Conservation (phyloP, 345 rosid species). For the Dipteronia sinensis region DNA sequence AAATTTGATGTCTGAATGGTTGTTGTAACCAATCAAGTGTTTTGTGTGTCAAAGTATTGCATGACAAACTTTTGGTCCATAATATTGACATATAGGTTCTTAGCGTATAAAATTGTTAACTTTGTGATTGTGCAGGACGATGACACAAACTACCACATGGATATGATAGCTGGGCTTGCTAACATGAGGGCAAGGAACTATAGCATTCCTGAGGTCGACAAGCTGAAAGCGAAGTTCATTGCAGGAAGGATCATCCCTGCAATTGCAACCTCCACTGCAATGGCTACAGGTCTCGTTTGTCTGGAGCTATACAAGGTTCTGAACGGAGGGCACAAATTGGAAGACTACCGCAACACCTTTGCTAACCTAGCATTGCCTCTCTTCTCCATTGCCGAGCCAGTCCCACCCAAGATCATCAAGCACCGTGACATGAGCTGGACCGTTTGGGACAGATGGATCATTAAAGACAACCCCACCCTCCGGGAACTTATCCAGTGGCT, state of each 20-base stretch:
- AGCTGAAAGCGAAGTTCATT: conserved; percentile 95
- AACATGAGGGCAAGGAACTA: conserved; percentile 99
- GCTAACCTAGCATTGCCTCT: conserved; percentile 95
- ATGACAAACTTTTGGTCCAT: too few relatives aligned
- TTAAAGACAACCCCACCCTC: conserved; percentile 70
- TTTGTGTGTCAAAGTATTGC: not conserved
- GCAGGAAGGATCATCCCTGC: conserved; percentile 99
- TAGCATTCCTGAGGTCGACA: conserved; percentile 93
- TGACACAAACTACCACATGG: conserved; percentile 98
- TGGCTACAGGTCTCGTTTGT: conserved; percentile 98
- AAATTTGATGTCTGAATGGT: not conserved
- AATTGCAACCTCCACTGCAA: conserved; percentile 93
- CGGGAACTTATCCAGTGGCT: conserved; percentile 82
- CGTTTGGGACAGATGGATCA: conserved; percentile 95
- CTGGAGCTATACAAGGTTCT: conserved; percentile 95
- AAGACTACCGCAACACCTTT: conserved; percentile 94
- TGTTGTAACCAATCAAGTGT: not conserved
- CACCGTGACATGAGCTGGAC: conserved; percentile 94
- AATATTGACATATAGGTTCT: too few relatives aligned
- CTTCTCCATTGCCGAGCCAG: conserved; percentile 97
- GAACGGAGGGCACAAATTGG: conserved; percentile 69
- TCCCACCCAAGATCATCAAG: conserved; percentile 82
- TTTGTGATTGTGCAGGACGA: conserved; percentile 66
- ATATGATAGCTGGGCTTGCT: conserved; percentile 92
- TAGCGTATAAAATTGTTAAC: not conserved